Base-by-base conservation (phyloP, 805 yeast species). In the Starmera dryadoides region DNA sequence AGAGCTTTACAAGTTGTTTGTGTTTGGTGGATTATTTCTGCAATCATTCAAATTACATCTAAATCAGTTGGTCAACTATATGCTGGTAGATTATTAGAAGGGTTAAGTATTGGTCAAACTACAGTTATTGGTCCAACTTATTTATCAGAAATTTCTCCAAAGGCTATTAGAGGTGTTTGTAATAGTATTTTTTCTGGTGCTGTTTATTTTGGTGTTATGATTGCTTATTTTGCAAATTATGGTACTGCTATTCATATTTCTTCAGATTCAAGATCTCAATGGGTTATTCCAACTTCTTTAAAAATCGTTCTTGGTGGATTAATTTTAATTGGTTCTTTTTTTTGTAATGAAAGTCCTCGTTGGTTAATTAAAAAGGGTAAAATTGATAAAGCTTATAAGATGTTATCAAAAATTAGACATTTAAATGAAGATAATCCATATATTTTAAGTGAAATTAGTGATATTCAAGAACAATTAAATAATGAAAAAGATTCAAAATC, bases 71-170 rank as follows among this genome's bases (percentile, higher is more conserved):
- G 75, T 12, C 81, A 75, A 47, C 55, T 76, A 30, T 73, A 71
- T 43, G 78, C 72, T 30, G 81, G 81, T 11, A 60, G 81, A 42
- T 60, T 75, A 20, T 50, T 76, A 35, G 79, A 75, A 47, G 81
- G 81, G 19, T 50, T 73, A 15, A 75, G 73, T 19, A 61, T 76
- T 38, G 81, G 82, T n/a, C 74, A 73, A 47, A 70, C 81, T 8
- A 69, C 73, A 9, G 74, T 75, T 15, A 63, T 71, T 43, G 80
- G 79, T 6, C 81, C 81, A 12, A 63, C 73, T 37, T 75, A 73
- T 46, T 51, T 73, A 35, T 65, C 77, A 3, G 82, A 76, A 50
- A 66, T 71, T 29, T 62, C 79, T 14, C 81, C 82, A 16, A 62
- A 65, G 32, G 58, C 68, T 26, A 66, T 71, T 40, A 63, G 81